phyloP scores from a whole-genome alignment of 805 yeast genomes.

The Ogataea degrootiae region DNA sequence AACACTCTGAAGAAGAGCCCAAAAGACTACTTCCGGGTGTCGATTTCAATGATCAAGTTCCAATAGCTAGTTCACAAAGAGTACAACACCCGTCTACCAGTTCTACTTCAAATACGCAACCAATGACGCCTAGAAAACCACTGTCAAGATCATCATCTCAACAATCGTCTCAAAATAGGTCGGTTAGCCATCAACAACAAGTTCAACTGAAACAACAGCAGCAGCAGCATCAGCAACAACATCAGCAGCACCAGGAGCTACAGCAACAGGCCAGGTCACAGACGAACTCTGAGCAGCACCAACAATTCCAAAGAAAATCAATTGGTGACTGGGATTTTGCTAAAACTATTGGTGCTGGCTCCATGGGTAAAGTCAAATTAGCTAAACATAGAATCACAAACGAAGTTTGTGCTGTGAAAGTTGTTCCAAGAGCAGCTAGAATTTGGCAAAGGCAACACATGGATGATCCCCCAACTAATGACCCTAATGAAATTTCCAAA shows the following conservation, averaged over 20 bases:
- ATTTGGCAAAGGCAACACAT: slow-evolving; percentile 68
- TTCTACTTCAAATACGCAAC: neutral
- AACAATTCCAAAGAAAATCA: slow-evolving; percentile 74
- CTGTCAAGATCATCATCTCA: slow-evolving; percentile 10
- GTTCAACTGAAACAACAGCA: slow-evolving; percentile 6
- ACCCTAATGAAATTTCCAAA: slow-evolving; percentile 51
- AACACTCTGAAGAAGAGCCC: slow-evolving; percentile 7
- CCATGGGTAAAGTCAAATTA: slow-evolving; percentile 97
- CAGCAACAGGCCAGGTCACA: slow-evolving; percentile 6
- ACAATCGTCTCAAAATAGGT: slow-evolving; percentile 8
- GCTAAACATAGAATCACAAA: slow-evolving; percentile 81
- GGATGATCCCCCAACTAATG: slow-evolving; percentile 60
- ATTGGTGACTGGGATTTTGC: slow-evolving; percentile 97
- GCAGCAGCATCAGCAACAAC: slow-evolving; percentile 8
- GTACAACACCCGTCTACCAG: slow-evolving; percentile 16
- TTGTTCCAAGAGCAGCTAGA: slow-evolving; percentile 85
- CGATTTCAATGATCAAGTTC: slow-evolving; percentile 14
- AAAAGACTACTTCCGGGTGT: slow-evolving; percentile 23
- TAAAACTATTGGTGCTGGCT: slow-evolving; percentile 95
- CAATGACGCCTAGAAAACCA: slow-evolving; percentile 6
- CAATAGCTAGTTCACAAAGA: slow-evolving; percentile 4
- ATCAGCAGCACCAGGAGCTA: slow-evolving; percentile 4
- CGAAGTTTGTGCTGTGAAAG: slow-evolving; percentile 87
- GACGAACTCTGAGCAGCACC: slow-evolving; percentile 15
- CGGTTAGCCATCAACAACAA: slow-evolving; percentile 2